Base-by-base conservation (phyloP, 139 green algal genomes). In the Zygnema cylindricum region DNA sequence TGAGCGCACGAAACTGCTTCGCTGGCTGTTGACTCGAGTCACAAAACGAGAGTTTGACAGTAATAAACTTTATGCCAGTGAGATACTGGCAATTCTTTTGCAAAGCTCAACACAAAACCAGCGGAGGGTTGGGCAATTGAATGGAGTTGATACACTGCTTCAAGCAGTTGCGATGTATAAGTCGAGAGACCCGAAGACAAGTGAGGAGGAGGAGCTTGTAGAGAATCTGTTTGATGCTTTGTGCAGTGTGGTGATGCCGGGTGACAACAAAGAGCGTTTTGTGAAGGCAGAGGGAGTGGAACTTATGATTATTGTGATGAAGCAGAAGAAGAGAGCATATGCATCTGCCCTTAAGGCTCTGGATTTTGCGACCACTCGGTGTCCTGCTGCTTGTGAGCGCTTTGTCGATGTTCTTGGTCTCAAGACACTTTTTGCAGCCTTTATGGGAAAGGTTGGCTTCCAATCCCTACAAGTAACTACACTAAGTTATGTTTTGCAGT, bases 261-360 rank as follows among this genome's bases (percentile, higher is more conserved):
- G 77, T 16, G 91, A 92, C 33, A 94, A 83, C 30, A 93, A 94
- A 82, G 43, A 92, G 7, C 42, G 91, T 1, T 98, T 98, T 82
- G 85, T 95, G 30, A 94, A 95, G 88, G 42, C 88, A 33, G 93
- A 95, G 90, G 96, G 96, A 16, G 77, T 98, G 23, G 96, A 99
- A 94, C 95, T 99, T 75, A 98, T 98, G 96, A 89, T 96, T 43
- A 92, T 99, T 32, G 95, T 99, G 73, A 91, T 99, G 16, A 95
- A 95, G 76, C 89, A 91, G 40, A 96, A 95, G 90, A 54, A 54
- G 40, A 90, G 90, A n/a, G 69, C 91, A n/a, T 94, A 91, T 33
- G 90, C 92, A 25, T 94, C 94, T 2, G 95, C 96, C 0, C 87
- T 99, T 39, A 96, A 97, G 88, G 92, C 91, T 36, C 91, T 98